A percentile compares a stretch with the other conserved stretches of the same genome.
phyloP scores from a whole-genome alignment of 1,139 yeast species.

The Suhomyces anneliseae region DNA sequence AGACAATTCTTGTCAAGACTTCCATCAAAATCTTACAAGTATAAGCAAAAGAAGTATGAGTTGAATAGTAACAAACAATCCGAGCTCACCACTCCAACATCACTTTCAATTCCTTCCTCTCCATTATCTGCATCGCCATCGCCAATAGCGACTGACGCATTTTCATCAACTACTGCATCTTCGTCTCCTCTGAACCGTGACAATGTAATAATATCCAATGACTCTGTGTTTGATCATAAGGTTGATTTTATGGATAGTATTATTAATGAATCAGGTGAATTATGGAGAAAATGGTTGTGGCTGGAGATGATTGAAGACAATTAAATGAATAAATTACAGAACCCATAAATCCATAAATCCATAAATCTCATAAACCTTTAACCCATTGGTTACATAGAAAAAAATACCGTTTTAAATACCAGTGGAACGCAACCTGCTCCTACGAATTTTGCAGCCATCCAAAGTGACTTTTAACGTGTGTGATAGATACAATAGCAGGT shows the following conservation, averaged over 20 bases:
- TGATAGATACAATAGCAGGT: too few relatives aligned
- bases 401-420: too few relatives aligned
- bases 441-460: too few relatives aligned
- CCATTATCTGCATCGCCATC: slow-evolving; percentile 10
- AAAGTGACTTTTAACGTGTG: too few relatives aligned
- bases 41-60: slow-evolving; percentile 27
- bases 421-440: too few relatives aligned
- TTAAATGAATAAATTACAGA: slow-evolving; percentile 1
- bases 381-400: too few relatives aligned
- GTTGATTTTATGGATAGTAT: slow-evolving; percentile 68
- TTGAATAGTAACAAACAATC: slow-evolving; percentile 9
- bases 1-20: slow-evolving; percentile 69
- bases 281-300: slow-evolving; percentile 88
- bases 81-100: slow-evolving; percentile 12
- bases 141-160: slow-evolving; percentile 6
- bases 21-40: slow-evolving; percentile 45
- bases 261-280: slow-evolving; percentile 76
- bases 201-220: slow-evolving; percentile 34
- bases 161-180: slow-evolving; percentile 7
- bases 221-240: slow-evolving; percentile 32
- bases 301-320: slow-evolving; percentile 59
- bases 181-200: slow-evolving; percentile 8
- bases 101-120: slow-evolving; percentile 11
- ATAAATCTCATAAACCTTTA: too few relatives aligned
- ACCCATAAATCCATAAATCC: too few relatives aligned